A percentile compares a stretch with the other conserved stretches of the same genome.
These are phyloP conservation scores for Schizophyllum commune DNA, from an alignment of 1,284 basidiomycete species.

Conservation along the genomic window DNA sequence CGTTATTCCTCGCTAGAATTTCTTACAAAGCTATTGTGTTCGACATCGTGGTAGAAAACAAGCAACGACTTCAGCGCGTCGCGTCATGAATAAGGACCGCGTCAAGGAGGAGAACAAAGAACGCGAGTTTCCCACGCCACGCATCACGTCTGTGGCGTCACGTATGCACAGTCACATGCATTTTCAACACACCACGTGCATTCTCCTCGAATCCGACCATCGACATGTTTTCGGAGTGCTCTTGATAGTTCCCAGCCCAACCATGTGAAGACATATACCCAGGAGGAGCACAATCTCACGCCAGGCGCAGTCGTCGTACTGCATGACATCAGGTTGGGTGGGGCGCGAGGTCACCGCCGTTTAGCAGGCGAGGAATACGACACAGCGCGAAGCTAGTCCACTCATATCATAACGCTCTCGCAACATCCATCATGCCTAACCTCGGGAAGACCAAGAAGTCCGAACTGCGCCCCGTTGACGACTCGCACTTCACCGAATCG, in stretches of 20 bases:
- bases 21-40: constrained; percentile 14
- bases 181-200: too few relatives aligned
- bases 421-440: neutral
- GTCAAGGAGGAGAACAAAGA: neutral
- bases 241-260: neutral
- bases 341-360: neutral
- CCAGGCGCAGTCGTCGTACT: neutral
- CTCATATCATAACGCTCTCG: neutral
- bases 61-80: neutral
- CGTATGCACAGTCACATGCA: too few relatives aligned
- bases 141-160: too few relatives aligned
- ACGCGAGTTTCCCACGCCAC: neutral
- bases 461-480: neutral
- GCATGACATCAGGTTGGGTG: neutral
- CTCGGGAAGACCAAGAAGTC: neutral
- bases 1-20: neutral
- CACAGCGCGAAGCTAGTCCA: neutral
- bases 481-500: neutral
- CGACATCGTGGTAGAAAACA: constrained; percentile 9
- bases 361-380: neutral
- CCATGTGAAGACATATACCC: neutral
- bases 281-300: neutral
- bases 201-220: too few relatives aligned
- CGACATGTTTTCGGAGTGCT: neutral
- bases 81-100: neutral